Evolutionary conservation across 202 grass and related monocot species (phyloP).

Genomic region (Zizania palustris): DNA sequence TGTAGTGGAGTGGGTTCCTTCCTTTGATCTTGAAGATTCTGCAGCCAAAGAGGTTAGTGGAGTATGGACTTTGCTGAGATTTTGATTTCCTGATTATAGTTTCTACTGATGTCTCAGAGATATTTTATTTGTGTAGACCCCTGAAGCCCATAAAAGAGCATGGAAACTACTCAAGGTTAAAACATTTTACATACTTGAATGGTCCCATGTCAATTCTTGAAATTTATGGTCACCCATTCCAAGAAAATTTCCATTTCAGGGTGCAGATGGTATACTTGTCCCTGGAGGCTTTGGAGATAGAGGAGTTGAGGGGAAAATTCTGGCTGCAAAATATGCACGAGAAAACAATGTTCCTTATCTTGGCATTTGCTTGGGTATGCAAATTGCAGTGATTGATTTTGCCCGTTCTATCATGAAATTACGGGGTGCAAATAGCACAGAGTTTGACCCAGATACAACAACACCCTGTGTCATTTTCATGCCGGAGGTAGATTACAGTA

Average conservation of each 20-base stretch:
- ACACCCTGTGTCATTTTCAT: slow-evolving; percentile 84
- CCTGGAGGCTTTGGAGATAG: slow-evolving; percentile 94
- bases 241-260: slow-evolving; percentile 53
- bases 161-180: slow-evolving; percentile 81
- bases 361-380: slow-evolving; percentile 97
- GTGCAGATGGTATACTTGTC: slow-evolving; percentile 82
- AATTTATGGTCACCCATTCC: slow-evolving; percentile 25
- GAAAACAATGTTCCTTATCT: slow-evolving; percentile 89
- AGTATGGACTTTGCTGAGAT: slow-evolving; percentile 30
- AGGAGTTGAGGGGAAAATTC: slow-evolving; percentile 92
- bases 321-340: slow-evolving; percentile 87
- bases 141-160: slow-evolving; percentile 70
- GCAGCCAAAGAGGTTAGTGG: slow-evolving; percentile 56
- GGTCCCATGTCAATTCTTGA: slow-evolving; percentile 18
- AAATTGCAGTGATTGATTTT: slow-evolving; percentile 91
- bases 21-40: slow-evolving; percentile 89
- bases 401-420: slow-evolving; percentile 87
- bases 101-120: slow-evolving; percentile 25
- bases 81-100: slow-evolving; percentile 15
- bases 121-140: slow-evolving; percentile 55
- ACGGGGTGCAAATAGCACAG: slow-evolving; percentile 79
- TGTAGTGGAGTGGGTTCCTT: slow-evolving; percentile 88
- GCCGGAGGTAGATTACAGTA: slow-evolving; percentile 75
- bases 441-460: slow-evolving; percentile 66
- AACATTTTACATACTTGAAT: slow-evolving; percentile 31